phyloP scores from a whole-genome alignment of 352 stramenopile genomes.

The Phytophthora pini region DNA sequence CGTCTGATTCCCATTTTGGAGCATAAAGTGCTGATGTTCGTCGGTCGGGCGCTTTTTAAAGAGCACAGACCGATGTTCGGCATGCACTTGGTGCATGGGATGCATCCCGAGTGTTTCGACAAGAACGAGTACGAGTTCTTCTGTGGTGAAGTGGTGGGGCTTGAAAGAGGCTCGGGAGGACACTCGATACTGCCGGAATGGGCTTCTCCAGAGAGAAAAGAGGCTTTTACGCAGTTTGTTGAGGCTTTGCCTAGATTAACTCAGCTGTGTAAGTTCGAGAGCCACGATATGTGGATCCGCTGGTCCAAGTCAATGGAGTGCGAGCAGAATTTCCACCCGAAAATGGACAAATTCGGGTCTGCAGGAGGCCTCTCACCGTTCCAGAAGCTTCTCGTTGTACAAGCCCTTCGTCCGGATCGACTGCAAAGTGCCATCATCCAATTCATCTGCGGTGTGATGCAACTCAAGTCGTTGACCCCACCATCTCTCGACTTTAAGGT shows the following conservation, averaged over 20 bases:
- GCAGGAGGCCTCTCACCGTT: constrained; percentile 81
- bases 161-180: constrained; percentile 29
- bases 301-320: constrained; percentile 92
- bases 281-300: constrained; percentile 85
- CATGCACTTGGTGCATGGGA: constrained; percentile 93
- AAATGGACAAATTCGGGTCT: constrained; percentile 70
- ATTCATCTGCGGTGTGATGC: constrained; percentile 90
- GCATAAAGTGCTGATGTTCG: constrained; percentile 91
- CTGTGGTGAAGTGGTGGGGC: constrained; percentile 78
- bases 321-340: constrained; percentile 92
- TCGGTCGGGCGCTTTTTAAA: constrained; percentile 94
- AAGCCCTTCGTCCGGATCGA: constrained; percentile 91
- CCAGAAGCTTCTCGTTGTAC: constrained; percentile 93
- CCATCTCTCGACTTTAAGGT: constrained; percentile 81
- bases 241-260: constrained; percentile 76
- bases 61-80: constrained; percentile 94
- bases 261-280: constrained; percentile 85
- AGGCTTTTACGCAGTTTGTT: constrained; percentile 81
- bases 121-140: constrained; percentile 94
- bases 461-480: constrained; percentile 88
- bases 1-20: constrained; percentile 89
- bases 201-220: constrained; percentile 85
- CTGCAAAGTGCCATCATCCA: constrained; percentile 90
- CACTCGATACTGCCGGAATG: constrained; percentile 63
- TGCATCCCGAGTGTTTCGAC: constrained; percentile 94